A percentile compares a stretch with the other conserved stretches of the same genome.
Conservation (phyloP, 2,329 filamentous ascomycete species). For the Fusarium subtropicale region DNA sequence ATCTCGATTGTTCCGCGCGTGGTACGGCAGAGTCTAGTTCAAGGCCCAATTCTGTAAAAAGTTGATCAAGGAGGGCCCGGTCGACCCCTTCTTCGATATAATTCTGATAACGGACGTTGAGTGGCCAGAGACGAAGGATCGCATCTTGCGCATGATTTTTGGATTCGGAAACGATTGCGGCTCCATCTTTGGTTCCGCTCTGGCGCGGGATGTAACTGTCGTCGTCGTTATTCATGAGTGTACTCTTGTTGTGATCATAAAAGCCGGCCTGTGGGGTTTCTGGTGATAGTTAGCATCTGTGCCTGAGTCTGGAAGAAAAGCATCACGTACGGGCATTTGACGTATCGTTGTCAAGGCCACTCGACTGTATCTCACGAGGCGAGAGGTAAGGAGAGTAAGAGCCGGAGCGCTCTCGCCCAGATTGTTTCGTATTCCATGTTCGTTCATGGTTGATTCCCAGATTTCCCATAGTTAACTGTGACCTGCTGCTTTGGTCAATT, state of each 20-base stretch:
- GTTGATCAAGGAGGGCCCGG: constrained; percentile 66
- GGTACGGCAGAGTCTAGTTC: constrained; percentile 49
- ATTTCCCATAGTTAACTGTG: neutral
- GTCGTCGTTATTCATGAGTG: neutral
- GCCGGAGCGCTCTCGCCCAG: constrained; percentile 59
- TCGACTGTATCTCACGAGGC: constrained; percentile 58
- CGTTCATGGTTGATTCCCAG: constrained; percentile 2
- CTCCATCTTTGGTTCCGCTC: neutral
- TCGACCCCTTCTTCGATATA: constrained; percentile 81
- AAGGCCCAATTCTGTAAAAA: constrained; percentile 78
- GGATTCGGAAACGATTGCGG: constrained; percentile 52
- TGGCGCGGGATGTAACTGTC: neutral
- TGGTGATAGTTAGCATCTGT: constrained; percentile 24
- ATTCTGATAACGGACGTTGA: constrained; percentile 79
- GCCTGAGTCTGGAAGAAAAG: neutral
- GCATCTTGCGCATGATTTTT: constrained; percentile 73
- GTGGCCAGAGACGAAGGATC: constrained; percentile 70
- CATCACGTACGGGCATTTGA: constrained; percentile 23
- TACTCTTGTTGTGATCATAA: neutral
- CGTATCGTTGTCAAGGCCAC: constrained; percentile 21
- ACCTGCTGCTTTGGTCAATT: neutral
- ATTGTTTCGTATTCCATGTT: constrained; percentile 8
- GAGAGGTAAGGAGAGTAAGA: constrained; percentile 67
- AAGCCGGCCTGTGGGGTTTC: constrained; percentile 16
- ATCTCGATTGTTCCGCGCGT: neutral